Conservation (phyloP, 257 asterid species). For the Rehmannia glutinosa region DNA sequence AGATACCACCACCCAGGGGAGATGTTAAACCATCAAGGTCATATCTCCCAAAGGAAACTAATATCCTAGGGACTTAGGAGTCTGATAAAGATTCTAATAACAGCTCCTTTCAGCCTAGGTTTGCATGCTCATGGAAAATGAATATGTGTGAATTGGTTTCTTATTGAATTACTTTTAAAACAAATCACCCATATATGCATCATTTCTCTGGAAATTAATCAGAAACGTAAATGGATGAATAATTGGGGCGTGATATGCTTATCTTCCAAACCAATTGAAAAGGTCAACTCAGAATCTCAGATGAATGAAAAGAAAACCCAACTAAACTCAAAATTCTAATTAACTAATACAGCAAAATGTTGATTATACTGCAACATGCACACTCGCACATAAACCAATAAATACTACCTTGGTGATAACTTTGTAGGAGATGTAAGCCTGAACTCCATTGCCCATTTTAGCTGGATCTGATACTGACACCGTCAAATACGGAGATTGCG, state of each 20-base stretch:
- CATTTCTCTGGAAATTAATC: not conserved
- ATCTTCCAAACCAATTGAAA: not conserved
- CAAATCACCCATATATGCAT: not conserved
- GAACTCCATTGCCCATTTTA: slow-evolving; percentile 98
- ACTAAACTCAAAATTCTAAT: slow-evolving; percentile 3
- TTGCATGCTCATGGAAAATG: not conserved
- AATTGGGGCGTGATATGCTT: not conserved
- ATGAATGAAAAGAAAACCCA: not conserved
- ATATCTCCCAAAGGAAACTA: not conserved
- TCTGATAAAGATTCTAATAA: not conserved
- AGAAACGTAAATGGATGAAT: not conserved
- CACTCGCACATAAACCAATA: not conserved
- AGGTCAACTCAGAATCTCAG: slow-evolving; percentile 7
- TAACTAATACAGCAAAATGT: slow-evolving; percentile 2
- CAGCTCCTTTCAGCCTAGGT: not conserved
- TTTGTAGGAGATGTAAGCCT: slow-evolving; percentile 96
- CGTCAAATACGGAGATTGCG: slow-evolving; percentile 60
- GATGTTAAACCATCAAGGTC: not conserved
- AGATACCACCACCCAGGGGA: not conserved
- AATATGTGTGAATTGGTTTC: not conserved
- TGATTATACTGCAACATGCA: not conserved
- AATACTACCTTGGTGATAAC: slow-evolving; percentile 79
- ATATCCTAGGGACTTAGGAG: not conserved
- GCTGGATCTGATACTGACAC: slow-evolving; percentile 97
- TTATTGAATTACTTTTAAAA: not conserved